These are phyloP conservation scores for Toxoplasma gondii DNA, from an alignment of 169 alveolate genomes.

Conservation along the genomic window DNA sequence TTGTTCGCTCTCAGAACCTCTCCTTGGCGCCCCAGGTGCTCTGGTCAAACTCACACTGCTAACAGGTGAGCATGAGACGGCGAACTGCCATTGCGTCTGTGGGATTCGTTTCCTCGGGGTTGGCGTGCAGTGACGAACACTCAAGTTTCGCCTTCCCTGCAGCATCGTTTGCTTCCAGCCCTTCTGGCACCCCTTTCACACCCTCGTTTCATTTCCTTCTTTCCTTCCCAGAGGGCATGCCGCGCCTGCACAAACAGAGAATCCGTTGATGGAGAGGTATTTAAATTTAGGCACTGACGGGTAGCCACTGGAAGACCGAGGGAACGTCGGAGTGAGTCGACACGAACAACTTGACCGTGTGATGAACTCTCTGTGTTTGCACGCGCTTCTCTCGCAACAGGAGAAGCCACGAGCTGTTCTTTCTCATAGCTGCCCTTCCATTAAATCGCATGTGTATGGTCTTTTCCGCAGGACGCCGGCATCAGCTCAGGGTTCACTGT, in stretches of 20 bases:
- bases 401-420: too few species aligned
- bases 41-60: neutral
- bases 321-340: too few species aligned
- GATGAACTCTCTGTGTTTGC: too few species aligned
- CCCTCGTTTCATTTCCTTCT: neutral
- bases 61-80: neutral
- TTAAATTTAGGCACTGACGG: too few species aligned
- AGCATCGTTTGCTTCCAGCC: neutral
- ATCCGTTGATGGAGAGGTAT: too few species aligned
- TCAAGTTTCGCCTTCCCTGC: neutral
- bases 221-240: too few species aligned
- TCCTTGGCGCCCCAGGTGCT: neutral
- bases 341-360: too few species aligned
- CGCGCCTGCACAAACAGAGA: too few species aligned
- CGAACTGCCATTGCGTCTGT: neutral
- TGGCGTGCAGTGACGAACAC: neutral
- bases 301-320: too few species aligned
- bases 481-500: slow-evolving; percentile 33
- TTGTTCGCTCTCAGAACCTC: neutral
- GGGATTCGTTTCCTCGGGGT: neutral
- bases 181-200: neutral
- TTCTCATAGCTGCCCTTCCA: neutral
- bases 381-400: too few species aligned
- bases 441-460: neutral
- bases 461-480: neutral